These are phyloP conservation scores for Erodium texanum DNA, from an alignment of 441 rosid genomes.

Conservation along the genomic window DNA sequence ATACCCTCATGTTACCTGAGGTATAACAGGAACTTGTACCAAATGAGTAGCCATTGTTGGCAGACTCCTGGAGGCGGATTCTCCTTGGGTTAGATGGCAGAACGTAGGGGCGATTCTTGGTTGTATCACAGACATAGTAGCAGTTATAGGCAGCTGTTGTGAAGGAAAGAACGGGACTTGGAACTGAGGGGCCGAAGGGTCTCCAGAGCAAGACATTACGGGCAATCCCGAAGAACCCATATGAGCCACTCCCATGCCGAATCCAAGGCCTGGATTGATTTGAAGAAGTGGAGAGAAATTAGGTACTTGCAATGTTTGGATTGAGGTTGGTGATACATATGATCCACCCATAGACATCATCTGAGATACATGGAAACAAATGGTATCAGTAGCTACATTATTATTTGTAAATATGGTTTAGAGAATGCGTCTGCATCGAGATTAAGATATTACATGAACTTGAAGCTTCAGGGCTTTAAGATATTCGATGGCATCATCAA, in stretches of 20 bases:
- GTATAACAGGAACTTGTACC: not conserved
- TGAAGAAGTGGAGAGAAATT: not conserved
- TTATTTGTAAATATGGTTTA: not conserved
- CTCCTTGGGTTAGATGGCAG: conserved; percentile 4
- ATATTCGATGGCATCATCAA: conserved; percentile 21
- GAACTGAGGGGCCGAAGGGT: not conserved
- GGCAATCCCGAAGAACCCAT: not conserved
- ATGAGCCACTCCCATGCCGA: not conserved
- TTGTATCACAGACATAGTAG: not conserved
- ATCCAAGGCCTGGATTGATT: not conserved
- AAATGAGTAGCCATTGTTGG: not conserved
- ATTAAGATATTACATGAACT: not conserved
- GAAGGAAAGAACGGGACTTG: not conserved
- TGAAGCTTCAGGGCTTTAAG: conserved; percentile 14
- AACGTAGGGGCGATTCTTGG: not conserved
- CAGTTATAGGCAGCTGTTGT: not conserved
- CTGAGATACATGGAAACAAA: not conserved
- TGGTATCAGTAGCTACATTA: not conserved
- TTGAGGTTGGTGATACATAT: not conserved
- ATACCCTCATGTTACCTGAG: not conserved
- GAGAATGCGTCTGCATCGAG: not conserved
- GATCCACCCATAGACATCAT: conserved; percentile 4
- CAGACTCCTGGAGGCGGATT: not conserved
- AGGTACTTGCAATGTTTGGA: not conserved
- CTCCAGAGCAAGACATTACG: conserved; percentile 1